Base-by-base conservation (phyloP, 768 basidiomycete species). In the Austroboletus eburneus region DNA sequence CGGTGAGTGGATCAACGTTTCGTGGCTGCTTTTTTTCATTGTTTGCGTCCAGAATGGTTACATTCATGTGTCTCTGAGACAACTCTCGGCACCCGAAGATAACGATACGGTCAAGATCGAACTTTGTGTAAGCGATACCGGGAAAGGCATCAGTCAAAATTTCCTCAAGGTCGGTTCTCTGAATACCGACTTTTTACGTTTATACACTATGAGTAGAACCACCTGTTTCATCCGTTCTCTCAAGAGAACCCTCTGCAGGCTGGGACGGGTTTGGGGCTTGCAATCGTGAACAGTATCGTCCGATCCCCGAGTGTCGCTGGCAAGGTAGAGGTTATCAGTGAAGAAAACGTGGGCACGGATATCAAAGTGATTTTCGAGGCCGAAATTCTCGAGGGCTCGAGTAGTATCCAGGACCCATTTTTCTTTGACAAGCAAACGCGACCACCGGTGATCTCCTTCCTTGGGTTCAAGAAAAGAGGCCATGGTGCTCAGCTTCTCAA, bases 141-240 rank as follows among this genome's bases (percentile, higher is more conserved):
- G 93, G 40, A 97, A 94, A 80, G 93, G 93, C 20, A 97, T 97
- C 52, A 92, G 89, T 61, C 87, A 88, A 56, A 85, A 88, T 49
- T 97, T 97, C 67, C 70, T 95, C 49, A 90, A 91, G 79, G 89
- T 86, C 49, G 39, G 58, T 55, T 20, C 14, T 10, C 16, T 52
- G 38, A 34, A 14, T 22, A 17, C 6, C n/a, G n/a, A 43, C 10
- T 9, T 21, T 44, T 9, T 42, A 47, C 23, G 42, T 42, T 46
- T 34, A 48, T 40, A 23, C 7, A 20, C 38, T 16, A 29, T 37
- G 10, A 29, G 9, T 54, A 88, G 87, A 92, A 96, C 57, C 90
- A 94, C 69, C 73, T 97, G 5, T 97, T 96, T 71, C 94, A 95
- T 56, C 94, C 94, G 0, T 97, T 97, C 69, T 92, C 92, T 1